Percentiles rank a stretch among this genome's conserved stretches.
phyloP scores from a whole-genome alignment of 345 rosid species.

The Corchorus olitorius region DNA sequence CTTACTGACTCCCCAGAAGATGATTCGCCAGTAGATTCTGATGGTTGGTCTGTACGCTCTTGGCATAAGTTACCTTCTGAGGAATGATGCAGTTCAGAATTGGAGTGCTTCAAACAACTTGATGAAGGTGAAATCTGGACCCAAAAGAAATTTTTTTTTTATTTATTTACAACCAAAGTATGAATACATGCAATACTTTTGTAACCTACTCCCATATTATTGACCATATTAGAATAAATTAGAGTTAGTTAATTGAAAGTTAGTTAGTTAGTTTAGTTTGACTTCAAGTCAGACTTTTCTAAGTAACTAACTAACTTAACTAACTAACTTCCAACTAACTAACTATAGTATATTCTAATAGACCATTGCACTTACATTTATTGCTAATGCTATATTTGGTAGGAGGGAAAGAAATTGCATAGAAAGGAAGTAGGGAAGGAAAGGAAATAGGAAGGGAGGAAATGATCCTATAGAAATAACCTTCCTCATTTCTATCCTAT shows the following conservation, averaged over 20 bases:
- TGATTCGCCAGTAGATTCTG: constrained; percentile 47
- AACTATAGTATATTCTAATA: too few relatives aligned
- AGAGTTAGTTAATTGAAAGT: too few relatives aligned
- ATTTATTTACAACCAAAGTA: not conserved
- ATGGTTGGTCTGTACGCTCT: constrained; percentile 31
- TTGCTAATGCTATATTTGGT: not conserved
- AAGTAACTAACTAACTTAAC: too few relatives aligned
- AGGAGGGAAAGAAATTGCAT: too few relatives aligned
- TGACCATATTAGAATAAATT: too few relatives aligned
- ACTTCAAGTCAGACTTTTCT: too few relatives aligned
- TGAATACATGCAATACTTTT: not conserved
- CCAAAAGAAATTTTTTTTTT: constrained; percentile 6
- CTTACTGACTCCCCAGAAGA: constrained; percentile 36
- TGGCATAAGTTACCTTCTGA: constrained; percentile 32
- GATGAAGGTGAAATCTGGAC: constrained; percentile 48
- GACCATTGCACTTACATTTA: not conserved
- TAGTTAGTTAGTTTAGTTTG: too few relatives aligned
- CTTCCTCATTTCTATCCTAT: too few relatives aligned
- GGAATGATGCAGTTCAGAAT: constrained; percentile 39
- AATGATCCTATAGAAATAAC: too few relatives aligned
- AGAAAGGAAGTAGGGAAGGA: too few relatives aligned
- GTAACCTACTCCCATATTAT: not conserved
- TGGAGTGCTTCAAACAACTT: constrained; percentile 43
- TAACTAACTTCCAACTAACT: too few relatives aligned
- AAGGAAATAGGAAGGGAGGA: too few relatives aligned